phyloP scores from a whole-genome alignment of 108 stramenopile species.

The Chaetoceros muelleri region DNA sequence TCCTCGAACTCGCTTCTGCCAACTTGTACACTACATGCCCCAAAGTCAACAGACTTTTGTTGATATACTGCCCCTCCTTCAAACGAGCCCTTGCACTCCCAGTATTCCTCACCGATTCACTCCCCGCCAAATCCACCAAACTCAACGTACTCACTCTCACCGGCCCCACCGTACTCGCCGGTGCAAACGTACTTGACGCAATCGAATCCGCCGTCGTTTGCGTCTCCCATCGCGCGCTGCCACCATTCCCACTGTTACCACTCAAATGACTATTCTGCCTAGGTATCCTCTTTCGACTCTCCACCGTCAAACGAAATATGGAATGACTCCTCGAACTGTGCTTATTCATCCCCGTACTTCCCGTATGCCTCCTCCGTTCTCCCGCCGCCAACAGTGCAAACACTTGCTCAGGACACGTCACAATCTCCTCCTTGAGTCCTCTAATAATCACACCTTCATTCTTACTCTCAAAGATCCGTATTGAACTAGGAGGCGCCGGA shows the following conservation, averaged over 20 bases:
- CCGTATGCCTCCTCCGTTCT: slow-evolving; percentile 69
- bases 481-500: slow-evolving; percentile 17
- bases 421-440: slow-evolving; percentile 81
- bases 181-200: slow-evolving; percentile 6
- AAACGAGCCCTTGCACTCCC: slow-evolving; percentile 73
- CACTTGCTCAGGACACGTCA: slow-evolving; percentile 75
- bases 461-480: slow-evolving; percentile 58
- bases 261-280: slow-evolving; percentile 15
- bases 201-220: slow-evolving; percentile 4
- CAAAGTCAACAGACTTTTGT: slow-evolving; percentile 89
- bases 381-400: slow-evolving; percentile 65
- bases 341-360: slow-evolving; percentile 88
- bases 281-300: slow-evolving; percentile 39
- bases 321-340: slow-evolving; percentile 82
- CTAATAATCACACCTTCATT: slow-evolving; percentile 79
- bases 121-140: slow-evolving; percentile 80
- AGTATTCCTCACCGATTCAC: slow-evolving; percentile 66
- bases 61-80: slow-evolving; percentile 96
- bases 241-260: slow-evolving; percentile 19
- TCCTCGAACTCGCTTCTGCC: slow-evolving; percentile 26
- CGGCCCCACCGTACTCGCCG: slow-evolving; percentile 11
- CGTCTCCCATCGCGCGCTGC: slow-evolving; percentile 2
- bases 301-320: slow-evolving; percentile 81
- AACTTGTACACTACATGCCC: slow-evolving; percentile 84
- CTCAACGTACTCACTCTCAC: slow-evolving; percentile 55